Evolutionary conservation across 768 basidiomycete genomes (phyloP).

Genomic region (Amyloporia xantha): DNA sequence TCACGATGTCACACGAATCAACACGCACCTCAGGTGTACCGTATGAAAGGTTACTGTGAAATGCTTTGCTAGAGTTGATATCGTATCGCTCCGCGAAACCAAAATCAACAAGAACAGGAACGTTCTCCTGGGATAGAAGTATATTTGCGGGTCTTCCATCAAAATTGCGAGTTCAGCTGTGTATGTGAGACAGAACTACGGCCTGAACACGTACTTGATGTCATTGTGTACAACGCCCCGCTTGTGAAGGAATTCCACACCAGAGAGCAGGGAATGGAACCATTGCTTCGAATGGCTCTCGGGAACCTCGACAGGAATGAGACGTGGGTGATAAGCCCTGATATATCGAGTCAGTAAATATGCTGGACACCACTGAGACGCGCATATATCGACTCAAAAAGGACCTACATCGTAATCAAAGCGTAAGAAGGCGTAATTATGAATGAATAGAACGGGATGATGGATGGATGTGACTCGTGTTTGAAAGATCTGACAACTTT

Average conservation of each 20-base stretch:
- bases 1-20: background rate
- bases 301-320: conserved; percentile 83
- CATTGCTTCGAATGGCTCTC: conserved; percentile 73
- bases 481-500: conserved; percentile 86
- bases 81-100: conserved; percentile 93
- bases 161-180: background rate
- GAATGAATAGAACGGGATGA: conserved; percentile 91
- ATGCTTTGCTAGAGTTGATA: conserved; percentile 51
- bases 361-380: background rate
- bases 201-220: conserved; percentile 64
- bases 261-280: conserved; percentile 79
- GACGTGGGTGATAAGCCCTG: conserved; percentile 83
- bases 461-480: conserved; percentile 81
- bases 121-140: conserved; percentile 66
- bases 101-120: conserved; percentile 92
- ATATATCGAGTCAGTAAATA: background rate
- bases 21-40: conserved; percentile 80
- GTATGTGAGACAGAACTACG: background rate
- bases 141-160: conserved; percentile 81
- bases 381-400: conserved; percentile 1
- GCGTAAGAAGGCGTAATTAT: conserved; percentile 89
- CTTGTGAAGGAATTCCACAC: conserved; percentile 75
- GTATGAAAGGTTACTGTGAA: conserved; percentile 77
- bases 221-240: conserved; percentile 89
- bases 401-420: conserved; percentile 81